These are phyloP conservation scores for Lumnitzera racemosa DNA, from an alignment of 345 rosid genomes.

Conservation along the genomic window DNA sequence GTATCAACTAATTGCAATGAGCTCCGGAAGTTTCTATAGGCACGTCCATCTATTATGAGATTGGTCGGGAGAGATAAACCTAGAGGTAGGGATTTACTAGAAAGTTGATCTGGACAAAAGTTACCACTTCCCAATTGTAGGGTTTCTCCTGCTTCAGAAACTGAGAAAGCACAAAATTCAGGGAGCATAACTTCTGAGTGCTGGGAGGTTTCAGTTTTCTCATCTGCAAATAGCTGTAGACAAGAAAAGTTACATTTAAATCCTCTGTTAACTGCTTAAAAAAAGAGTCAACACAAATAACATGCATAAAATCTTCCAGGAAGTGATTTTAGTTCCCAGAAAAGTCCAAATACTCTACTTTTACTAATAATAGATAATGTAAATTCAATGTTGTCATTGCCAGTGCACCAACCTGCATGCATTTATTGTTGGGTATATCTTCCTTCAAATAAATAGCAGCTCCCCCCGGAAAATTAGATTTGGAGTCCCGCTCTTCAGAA, in stretches of 20 bases:
- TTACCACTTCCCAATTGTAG: slow-evolving; percentile 11
- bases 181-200: slow-evolving; percentile 5
- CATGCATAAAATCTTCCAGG: no score
- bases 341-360: not conserved
- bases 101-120: slow-evolving; percentile 11
- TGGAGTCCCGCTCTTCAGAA: slow-evolving; percentile 10
- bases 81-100: slow-evolving; percentile 16
- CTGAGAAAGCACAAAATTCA: slow-evolving; percentile 9
- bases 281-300: no score
- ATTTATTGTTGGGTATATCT: slow-evolving; percentile 16
- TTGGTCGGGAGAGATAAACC: slow-evolving; percentile 20
- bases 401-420: slow-evolving; percentile 26
- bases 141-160: slow-evolving; percentile 13
- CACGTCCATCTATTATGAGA: slow-evolving; percentile 12
- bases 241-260: not conserved
- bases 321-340: no score
- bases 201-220: slow-evolving; percentile 9
- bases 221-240: slow-evolving; percentile 30
- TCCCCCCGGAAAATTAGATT: slow-evolving; percentile 5
- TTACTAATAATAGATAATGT: not conserved
- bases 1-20: slow-evolving; percentile 9
- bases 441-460: slow-evolving; percentile 9
- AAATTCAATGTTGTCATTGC: not conserved
- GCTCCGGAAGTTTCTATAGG: slow-evolving; percentile 6
- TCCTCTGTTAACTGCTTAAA: not conserved